These are phyloP conservation scores for Aureobasidium musti DNA, from an alignment of 2,329 filamentous ascomycete genomes.

Conservation along the genomic window DNA sequence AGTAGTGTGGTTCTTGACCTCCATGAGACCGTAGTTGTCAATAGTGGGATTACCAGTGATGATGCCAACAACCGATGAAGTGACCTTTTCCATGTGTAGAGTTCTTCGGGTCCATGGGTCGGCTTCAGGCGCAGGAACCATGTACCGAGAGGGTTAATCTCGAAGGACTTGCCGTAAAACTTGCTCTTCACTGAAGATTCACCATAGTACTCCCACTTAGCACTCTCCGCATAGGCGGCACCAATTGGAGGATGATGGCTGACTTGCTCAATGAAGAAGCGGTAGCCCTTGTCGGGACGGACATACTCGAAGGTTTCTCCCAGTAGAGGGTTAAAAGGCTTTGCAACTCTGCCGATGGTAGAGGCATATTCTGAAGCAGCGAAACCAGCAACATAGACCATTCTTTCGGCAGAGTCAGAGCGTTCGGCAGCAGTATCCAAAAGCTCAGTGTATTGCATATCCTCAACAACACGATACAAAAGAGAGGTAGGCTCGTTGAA, in stretches of 20 bases:
- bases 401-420: constrained; percentile 81
- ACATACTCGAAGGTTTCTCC: constrained; percentile 98
- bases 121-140: constrained; percentile 92
- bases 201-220: constrained; percentile 94
- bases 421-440: constrained; percentile 86
- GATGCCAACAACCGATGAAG: constrained; percentile 95
- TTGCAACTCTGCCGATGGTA: constrained; percentile 93
- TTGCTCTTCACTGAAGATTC: constrained; percentile 95
- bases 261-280: constrained; percentile 98
- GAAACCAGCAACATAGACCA: constrained; percentile 94
- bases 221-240: constrained; percentile 87
- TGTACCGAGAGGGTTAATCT: constrained; percentile 92
- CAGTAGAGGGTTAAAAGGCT: constrained; percentile 94
- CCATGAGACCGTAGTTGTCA: constrained; percentile 98
- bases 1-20: constrained; percentile 95
- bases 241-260: constrained; percentile 95
- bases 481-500: constrained; percentile 98
- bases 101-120: constrained; percentile 65
- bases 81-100: constrained; percentile 99
- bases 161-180: constrained; percentile 96
- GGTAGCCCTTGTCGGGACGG: constrained; percentile 92
- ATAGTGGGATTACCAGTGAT: constrained; percentile 94
- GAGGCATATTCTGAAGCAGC: constrained; percentile 96
- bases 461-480: constrained; percentile 90
- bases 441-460: constrained; percentile 96